phyloP scores from a whole-genome alignment of 495 filamentous ascomycete species.

The Poronia punctata region DNA sequence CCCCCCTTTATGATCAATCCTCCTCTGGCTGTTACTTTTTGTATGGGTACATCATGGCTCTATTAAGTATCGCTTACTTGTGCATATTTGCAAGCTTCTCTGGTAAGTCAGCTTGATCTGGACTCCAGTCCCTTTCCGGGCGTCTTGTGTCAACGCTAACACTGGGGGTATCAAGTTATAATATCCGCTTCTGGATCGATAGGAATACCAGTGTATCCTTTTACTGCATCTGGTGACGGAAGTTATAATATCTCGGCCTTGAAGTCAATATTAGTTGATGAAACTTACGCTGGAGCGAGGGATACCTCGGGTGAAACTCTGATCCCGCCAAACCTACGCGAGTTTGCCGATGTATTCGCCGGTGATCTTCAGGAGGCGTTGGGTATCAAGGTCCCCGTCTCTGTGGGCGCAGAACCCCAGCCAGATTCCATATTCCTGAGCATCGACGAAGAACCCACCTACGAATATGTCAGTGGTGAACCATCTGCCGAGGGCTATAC shows the following conservation, averaged over 20 bases:
- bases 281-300: slow-evolving; percentile 27
- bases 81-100: not conserved
- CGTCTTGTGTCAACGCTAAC: too few relatives aligned
- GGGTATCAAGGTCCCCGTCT: slow-evolving; percentile 21
- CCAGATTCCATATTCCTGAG: slow-evolving; percentile 39
- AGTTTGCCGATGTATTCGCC: slow-evolving; percentile 38
- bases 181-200: slow-evolving; percentile 13
- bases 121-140: too few relatives aligned
- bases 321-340: slow-evolving; percentile 39
- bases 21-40: too few relatives aligned
- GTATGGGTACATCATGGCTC: slow-evolving; percentile 3
- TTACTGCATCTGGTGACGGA: slow-evolving; percentile 21
- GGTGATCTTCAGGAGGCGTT: slow-evolving; percentile 29
- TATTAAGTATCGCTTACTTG: slow-evolving; percentile 1
- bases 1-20: too few relatives aligned
- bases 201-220: slow-evolving; percentile 34
- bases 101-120: too few relatives aligned
- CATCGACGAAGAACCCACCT: slow-evolving; percentile 33
- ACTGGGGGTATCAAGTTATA: not conserved
- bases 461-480: slow-evolving; percentile 34
- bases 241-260: slow-evolving; percentile 25
- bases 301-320: slow-evolving; percentile 38
- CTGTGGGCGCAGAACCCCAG: slow-evolving; percentile 9
- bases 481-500: slow-evolving; percentile 42
- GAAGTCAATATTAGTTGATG: slow-evolving; percentile 34